Evolutionary conservation across 1,139 yeast species (phyloP), one percentile per base, ranked within the genome.

Genomic region (Yamadazyma spencermartinsiae): DNA sequence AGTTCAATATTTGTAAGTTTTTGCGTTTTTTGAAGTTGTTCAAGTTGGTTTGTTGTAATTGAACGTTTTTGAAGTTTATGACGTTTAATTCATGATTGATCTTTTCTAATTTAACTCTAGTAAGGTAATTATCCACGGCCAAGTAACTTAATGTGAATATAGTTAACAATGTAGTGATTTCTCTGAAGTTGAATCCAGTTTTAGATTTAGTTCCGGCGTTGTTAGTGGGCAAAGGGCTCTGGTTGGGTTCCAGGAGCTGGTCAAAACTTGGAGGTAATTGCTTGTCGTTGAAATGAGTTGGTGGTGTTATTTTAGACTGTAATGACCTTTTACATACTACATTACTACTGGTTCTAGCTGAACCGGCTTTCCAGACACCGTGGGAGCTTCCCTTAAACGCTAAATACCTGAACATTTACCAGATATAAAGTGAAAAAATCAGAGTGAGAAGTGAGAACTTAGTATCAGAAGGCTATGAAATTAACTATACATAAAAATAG

Each of bases 61-160:
- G 80, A 49, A 59, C 62, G 15, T 63, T 70, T 50, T 64, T 75
- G 48, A 64, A 57, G 58, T 63, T 74, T 47, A 60, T 67, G 35
- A 68, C 72, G 9, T 57, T 65, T 32, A 63, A 61, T 51, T 60
- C 80, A 45, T 55, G 64, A 46, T 48, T 65, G 30, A 61, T 54
- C 38, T 68, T 63, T 40, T 77, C 81, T 21, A 74, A 46, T 39
- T 58, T 60, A 14, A 68, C 51, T 32, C 81, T 59, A 24, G 63
- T 63, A 18, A 63, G 52, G 51, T 77, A 77, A 49, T 74, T 76
- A 49, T 78, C 82, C 5, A 77, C 48, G 1, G 82, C 80, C 34
- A 78, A 59, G 48, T 72, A 78, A 0, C 76, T 65, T 31, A 71
- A 54, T 2, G 67, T 61, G 28, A 61, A 51, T 61, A 66, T 63